phyloP scores from a whole-genome alignment of 257 asterid species.

The Ocimum tenuiflorum region DNA sequence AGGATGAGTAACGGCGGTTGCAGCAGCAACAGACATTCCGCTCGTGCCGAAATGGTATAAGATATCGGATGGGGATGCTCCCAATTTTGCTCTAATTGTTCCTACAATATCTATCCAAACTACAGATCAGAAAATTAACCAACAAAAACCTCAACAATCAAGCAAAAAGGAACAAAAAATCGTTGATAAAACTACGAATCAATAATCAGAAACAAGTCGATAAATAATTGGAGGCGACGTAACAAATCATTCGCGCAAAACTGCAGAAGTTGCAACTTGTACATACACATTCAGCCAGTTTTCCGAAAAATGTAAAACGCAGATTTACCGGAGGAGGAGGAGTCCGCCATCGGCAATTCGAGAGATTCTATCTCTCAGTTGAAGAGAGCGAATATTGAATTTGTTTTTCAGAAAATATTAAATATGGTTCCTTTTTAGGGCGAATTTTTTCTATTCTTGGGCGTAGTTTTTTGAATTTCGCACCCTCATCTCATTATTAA shows the following conservation, averaged over 20 bases:
- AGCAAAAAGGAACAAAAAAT: neutral
- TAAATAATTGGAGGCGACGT: neutral
- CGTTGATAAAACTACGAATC: neutral
- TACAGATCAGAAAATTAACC: neutral
- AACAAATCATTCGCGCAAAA: neutral
- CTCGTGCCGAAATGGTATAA: conserved; percentile 73
- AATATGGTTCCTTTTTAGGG: neutral
- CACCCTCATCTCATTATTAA: no score
- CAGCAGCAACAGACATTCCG: conserved; percentile 85
- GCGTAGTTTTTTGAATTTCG: no score
- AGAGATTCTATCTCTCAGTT: neutral
- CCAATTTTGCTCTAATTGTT: conserved; percentile 34
- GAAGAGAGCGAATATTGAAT: neutral
- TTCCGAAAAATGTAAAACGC: neutral
- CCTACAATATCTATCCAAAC: conserved; percentile 23
- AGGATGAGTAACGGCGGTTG: conserved; percentile 89
- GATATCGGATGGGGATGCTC: conserved; percentile 52
- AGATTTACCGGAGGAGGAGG: conserved; percentile 30
- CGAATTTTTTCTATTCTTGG: no score
- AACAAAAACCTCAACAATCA: neutral
- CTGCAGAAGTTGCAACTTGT: neutral
- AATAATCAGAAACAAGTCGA: conserved; percentile 2
- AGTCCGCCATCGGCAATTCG: conserved; percentile 28
- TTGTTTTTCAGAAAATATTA: neutral
- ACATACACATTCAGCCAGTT: neutral